A percentile compares a stretch with the other conserved stretches of the same genome.
These are phyloP conservation scores for Blastobotrys serpentis DNA, from an alignment of 1,139 yeast species.

Conservation along the genomic window DNA sequence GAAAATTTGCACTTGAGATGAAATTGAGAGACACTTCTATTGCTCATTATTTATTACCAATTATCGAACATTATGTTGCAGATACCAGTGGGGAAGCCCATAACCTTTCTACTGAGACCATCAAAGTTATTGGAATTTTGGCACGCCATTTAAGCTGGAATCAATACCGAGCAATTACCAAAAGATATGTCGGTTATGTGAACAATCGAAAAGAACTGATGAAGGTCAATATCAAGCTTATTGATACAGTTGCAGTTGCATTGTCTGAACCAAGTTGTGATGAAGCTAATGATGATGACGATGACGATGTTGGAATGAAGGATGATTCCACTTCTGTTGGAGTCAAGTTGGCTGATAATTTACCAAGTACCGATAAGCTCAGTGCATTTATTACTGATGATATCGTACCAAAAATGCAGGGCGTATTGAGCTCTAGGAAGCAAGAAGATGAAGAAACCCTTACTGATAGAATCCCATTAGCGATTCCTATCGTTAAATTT, in stretches of 20 bases:
- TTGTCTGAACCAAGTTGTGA: slow-evolving; percentile 32
- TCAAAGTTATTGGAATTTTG: slow-evolving; percentile 60
- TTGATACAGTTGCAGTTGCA: slow-evolving; percentile 63
- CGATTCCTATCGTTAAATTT: slow-evolving; percentile 77
- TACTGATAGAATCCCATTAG: slow-evolving; percentile 69
- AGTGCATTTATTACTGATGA: slow-evolving; percentile 57
- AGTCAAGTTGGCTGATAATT: slow-evolving; percentile 32
- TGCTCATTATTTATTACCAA: slow-evolving; percentile 79
- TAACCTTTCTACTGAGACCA: slow-evolving; percentile 72
- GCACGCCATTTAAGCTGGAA: slow-evolving; percentile 67
- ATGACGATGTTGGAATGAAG: slow-evolving; percentile 19
- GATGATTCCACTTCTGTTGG: slow-evolving; percentile 22
- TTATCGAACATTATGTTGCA: slow-evolving; percentile 69
- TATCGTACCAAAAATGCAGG: slow-evolving; percentile 60
- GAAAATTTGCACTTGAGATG: slow-evolving; percentile 40
- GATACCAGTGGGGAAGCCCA: slow-evolving; percentile 58
- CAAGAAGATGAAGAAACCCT: slow-evolving; percentile 72
- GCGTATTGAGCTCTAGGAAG: slow-evolving; percentile 44
- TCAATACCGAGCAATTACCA: slow-evolving; percentile 74
- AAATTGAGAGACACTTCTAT: slow-evolving; percentile 56
- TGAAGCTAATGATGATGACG: slow-evolving; percentile 12
- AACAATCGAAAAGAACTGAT: slow-evolving; percentile 51
- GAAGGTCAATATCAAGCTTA: slow-evolving; percentile 59
- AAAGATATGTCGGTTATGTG: slow-evolving; percentile 64
- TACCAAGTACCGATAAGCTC: slow-evolving; percentile 42